Percentiles rank a stretch among this genome's conserved stretches.
Conservation (phyloP, 108 stramenopile species). For the Skeletonema potamos region DNA sequence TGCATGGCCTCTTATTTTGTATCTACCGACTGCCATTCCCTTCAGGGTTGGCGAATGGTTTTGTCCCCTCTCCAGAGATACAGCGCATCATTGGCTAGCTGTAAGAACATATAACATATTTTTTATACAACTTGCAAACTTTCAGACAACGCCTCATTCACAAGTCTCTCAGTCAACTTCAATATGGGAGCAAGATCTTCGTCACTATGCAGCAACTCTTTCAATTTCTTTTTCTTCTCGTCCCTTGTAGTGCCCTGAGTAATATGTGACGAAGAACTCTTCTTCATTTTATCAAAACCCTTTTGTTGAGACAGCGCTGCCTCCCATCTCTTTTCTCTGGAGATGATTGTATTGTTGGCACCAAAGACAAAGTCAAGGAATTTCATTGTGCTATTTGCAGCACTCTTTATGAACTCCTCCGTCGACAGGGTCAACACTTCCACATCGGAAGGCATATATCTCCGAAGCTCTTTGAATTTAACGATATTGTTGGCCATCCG, state of each 20-base stretch:
- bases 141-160: slow-evolving; percentile 19
- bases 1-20: too few species aligned
- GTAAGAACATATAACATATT: not conserved
- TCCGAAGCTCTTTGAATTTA: slow-evolving; percentile 1
- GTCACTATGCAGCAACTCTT: slow-evolving; percentile 21
- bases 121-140: too few species aligned
- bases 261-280: slow-evolving; percentile 7
- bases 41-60: too few species aligned
- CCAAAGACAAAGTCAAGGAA: slow-evolving; percentile 39
- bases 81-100: too few species aligned
- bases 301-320: slow-evolving; percentile 20
- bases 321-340: slow-evolving; percentile 22
- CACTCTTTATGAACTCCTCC: slow-evolving; percentile 24
- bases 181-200: slow-evolving; percentile 26
- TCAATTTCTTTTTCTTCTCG: slow-evolving; percentile 26
- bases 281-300: slow-evolving; percentile 3
- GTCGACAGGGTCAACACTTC: slow-evolving; percentile 16
- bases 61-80: too few species aligned
- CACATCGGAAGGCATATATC: not conserved
- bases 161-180: slow-evolving; percentile 26
- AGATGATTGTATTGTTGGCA: slow-evolving; percentile 3
- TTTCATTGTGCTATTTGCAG: slow-evolving; percentile 12
- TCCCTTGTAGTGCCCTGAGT: slow-evolving; percentile 12
- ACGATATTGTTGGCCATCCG: slow-evolving; percentile 34
- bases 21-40: too few species aligned